Percentiles rank a stretch among this genome's conserved stretches.
These are phyloP conservation scores for Talaromyces proteolyticus DNA, from an alignment of 495 filamentous ascomycete genomes.

Conservation along the genomic window DNA sequence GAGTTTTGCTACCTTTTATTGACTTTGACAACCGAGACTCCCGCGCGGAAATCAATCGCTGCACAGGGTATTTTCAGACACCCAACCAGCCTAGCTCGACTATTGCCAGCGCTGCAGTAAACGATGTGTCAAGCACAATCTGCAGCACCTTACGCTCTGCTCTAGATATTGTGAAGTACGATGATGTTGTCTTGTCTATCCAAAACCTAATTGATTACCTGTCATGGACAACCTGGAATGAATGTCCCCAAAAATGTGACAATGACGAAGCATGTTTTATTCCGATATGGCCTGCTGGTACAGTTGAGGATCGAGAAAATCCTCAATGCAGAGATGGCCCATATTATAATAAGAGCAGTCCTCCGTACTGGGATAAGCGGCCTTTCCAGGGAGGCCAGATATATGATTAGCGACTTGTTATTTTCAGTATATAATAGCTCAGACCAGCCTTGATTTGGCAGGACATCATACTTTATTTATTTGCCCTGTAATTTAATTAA, in stretches of 20 bases:
- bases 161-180: slow-evolving; percentile 18
- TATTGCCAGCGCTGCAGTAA: slow-evolving; percentile 22
- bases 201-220: slow-evolving; percentile 41
- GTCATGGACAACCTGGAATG: slow-evolving; percentile 56
- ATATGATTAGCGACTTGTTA: no score
- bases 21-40: slow-evolving; percentile 34
- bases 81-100: neutral
- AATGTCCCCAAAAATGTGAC: slow-evolving; percentile 45
- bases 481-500: no score
- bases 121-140: slow-evolving; percentile 36
- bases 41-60: slow-evolving; percentile 26
- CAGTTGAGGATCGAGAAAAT: slow-evolving; percentile 42
- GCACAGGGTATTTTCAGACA: neutral
- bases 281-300: slow-evolving; percentile 60
- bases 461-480: no score
- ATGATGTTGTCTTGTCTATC: slow-evolving; percentile 20
- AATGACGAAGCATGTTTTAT: slow-evolving; percentile 60
- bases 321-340: slow-evolving; percentile 46
- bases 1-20: slow-evolving; percentile 43
- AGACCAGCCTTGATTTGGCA: no score
- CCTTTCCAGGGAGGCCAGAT: no score
- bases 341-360: no score
- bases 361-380: no score
- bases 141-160: slow-evolving; percentile 44
- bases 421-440: no score